Evolutionary conservation across 345 rosid species (phyloP), one percentile per base, ranked within the genome.

Genomic region (Hibiscus syriacus): DNA sequence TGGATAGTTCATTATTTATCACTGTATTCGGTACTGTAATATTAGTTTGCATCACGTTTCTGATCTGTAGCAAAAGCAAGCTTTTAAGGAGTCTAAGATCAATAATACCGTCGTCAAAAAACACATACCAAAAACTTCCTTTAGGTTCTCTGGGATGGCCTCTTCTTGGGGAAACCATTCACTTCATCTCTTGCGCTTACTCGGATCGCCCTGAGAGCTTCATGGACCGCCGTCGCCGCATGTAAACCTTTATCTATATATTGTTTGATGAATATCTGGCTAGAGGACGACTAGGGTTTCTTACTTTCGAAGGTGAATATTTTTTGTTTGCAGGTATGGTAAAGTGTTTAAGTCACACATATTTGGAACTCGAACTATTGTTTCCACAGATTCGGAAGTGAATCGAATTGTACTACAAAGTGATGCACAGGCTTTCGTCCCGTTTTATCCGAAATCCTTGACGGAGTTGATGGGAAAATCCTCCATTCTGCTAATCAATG

Each of bases 341-440:
- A 90, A 87, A 77, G 97, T 95, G 83, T 95, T 95, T 74, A 95
- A 87, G 86, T 89, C 99, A 8, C 99, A 95, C 77, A 84, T 95
- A 68, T 95, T 91, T 79, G 98, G 99, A 19, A 84, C 82, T 45
- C 86, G 86, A 14, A 86, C 92, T 1, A 86, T 95, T 1, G 89
- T 95, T 16, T 94, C 99, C 34, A 92, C 96, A 62, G 99, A 95
- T 76, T 90, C 89, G 70, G 97, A 88, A 74, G 92, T 95, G 76
- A 95, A 84, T 78, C 87, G 77, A 72, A 69, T 85, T 41, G 87
- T 95, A 67, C 86, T 95, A 10, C 99, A 89, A 55, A 89, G 97
- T 74, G 98, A 89, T 73, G 77, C 93, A 13, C 86, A 82, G 68
- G 32, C 81, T 9, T 95, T 94, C 69, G 98, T 92, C 54, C 96